phyloP scores from a whole-genome alignment of 2,329 filamentous ascomycete species.

The Talaromyces albobiverticillius region DNA sequence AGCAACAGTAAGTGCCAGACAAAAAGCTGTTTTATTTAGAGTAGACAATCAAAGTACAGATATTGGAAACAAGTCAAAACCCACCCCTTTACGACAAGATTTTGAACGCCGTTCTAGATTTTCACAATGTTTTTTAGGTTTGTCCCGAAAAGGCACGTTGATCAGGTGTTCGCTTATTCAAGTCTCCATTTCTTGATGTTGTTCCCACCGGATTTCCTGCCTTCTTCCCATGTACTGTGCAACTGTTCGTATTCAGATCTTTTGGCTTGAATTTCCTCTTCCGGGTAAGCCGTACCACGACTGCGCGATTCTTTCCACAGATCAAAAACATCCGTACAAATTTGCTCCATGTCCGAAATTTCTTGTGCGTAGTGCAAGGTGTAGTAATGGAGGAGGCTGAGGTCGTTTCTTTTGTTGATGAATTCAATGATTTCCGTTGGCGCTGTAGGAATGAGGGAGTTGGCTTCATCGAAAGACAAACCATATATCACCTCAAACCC shows the following conservation, averaged over 20 bases:
- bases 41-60: too few relatives aligned
- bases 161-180: too few relatives aligned
- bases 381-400: background rate
- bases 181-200: too few relatives aligned
- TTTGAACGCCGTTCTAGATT: too few relatives aligned
- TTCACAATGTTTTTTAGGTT: too few relatives aligned
- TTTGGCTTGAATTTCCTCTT: background rate
- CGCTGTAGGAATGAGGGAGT: background rate
- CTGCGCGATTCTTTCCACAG: background rate
- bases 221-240: background rate
- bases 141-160: too few relatives aligned
- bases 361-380: background rate
- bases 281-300: background rate
- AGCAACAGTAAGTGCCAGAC: too few relatives aligned
- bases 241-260: background rate
- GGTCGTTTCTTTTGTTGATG: background rate
- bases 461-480: background rate
- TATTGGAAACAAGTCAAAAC: too few relatives aligned
- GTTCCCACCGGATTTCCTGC: background rate
- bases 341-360: background rate
- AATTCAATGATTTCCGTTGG: background rate
- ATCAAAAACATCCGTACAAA: background rate
- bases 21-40: too few relatives aligned
- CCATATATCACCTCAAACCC: constrained; percentile 1
- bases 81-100: too few relatives aligned